Percentiles rank a stretch among this genome's conserved stretches.
Evolutionary conservation across 208 protist species (phyloP).

Genomic region (Phytomonas serpens): DNA sequence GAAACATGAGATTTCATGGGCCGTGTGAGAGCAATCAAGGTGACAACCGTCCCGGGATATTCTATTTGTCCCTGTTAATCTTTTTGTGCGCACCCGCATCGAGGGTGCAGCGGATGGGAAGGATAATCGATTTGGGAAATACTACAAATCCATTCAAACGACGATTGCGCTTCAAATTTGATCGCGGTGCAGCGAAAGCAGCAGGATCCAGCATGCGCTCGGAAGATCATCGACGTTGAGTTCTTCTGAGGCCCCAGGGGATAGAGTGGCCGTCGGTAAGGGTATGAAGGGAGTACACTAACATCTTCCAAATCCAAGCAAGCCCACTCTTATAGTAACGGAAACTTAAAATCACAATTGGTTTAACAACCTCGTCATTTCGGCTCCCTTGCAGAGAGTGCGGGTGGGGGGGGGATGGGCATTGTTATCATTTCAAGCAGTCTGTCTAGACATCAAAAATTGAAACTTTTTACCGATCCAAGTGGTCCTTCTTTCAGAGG

Average conservation of each 20-base stretch:
- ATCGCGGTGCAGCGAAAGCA: background rate
- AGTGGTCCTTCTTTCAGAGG: background rate
- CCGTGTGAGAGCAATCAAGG: background rate
- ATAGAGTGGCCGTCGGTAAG: background rate
- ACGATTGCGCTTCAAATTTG: background rate
- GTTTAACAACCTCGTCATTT: background rate
- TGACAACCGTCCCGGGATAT: too few species aligned
- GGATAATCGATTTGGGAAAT: background rate
- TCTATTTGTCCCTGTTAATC: too few species aligned
- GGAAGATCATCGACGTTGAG: background rate
- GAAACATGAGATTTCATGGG: background rate
- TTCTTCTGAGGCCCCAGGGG: background rate
- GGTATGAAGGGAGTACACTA: background rate
- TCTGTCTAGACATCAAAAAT: background rate
- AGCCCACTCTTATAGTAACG: background rate
- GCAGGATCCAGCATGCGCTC: background rate
- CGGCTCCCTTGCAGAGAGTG: background rate
- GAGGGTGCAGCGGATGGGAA: background rate
- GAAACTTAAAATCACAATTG: background rate
- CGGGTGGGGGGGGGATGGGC: background rate
- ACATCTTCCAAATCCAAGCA: background rate
- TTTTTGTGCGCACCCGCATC: background rate
- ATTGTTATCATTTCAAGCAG: background rate
- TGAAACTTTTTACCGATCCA: background rate
- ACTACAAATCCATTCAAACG: background rate